phyloP scores from a whole-genome alignment of 75 land plant genomes.

The Selaginella moellendorffii region DNA sequence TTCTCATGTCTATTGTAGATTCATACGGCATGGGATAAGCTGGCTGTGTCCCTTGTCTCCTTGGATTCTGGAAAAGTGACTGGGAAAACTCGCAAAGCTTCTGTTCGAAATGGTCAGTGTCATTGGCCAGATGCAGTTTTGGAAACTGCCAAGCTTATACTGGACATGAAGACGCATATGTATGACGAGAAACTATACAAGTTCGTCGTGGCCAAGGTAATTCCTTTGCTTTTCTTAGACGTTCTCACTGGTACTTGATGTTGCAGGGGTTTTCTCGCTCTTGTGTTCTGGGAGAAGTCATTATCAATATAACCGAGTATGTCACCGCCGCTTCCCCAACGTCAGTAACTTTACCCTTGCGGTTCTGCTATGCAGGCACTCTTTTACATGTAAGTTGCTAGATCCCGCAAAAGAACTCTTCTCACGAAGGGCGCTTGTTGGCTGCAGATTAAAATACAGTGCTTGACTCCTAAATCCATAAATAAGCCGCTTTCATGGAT shows the following conservation, averaged over 20 bases:
- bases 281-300: background rate
- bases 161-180: slow-evolving; percentile 21
- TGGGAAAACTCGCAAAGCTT: slow-evolving; percentile 42
- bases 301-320: background rate
- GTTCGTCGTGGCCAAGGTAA: background rate
- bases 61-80: slow-evolving; percentile 47
- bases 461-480: background rate
- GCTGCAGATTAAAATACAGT: background rate
- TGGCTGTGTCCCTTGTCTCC: slow-evolving; percentile 51
- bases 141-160: slow-evolving; percentile 33
- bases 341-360: background rate
- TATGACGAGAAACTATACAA: background rate
- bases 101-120: slow-evolving; percentile 42
- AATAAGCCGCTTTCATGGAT: background rate
- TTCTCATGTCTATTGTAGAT: slow-evolving; percentile 24
- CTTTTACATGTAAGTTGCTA: background rate
- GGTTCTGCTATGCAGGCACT: background rate
- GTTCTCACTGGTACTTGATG: background rate
- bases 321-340: background rate
- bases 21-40: slow-evolving; percentile 34
- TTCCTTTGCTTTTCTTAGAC: background rate
- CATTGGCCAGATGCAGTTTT: slow-evolving; percentile 43
- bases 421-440: too few species aligned
- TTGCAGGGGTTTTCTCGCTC: background rate
- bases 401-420: background rate